Conservation (phyloP, 495 filamentous ascomycete genomes). For the Elasticomyces elasticus region DNA sequence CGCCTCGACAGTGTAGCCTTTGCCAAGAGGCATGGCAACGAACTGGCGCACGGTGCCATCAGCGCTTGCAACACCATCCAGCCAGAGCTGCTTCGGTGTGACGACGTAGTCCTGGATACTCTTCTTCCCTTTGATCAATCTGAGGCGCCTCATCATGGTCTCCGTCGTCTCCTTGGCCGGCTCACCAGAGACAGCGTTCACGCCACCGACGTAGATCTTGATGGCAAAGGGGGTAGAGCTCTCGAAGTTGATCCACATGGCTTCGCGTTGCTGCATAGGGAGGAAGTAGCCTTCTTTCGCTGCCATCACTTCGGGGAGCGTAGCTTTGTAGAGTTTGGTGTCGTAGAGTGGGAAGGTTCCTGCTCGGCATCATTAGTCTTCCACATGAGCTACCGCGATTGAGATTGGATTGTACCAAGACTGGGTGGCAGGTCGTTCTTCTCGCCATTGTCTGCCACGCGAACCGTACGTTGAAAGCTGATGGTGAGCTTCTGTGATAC, state of each 20-base stretch:
- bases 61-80: conserved; percentile 37
- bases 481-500: background rate
- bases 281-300: conserved; percentile 39
- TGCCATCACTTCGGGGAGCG: conserved; percentile 28
- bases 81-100: conserved; percentile 36
- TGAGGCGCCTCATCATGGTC: conserved; percentile 17
- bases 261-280: conserved; percentile 38
- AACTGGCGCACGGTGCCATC: conserved; percentile 33
- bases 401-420: conserved; percentile 21
- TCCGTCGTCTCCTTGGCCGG: conserved; percentile 23
- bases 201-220: conserved; percentile 37
- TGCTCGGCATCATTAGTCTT: too few relatives aligned
- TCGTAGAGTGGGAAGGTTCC: conserved; percentile 38
- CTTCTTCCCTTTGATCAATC: conserved; percentile 6
- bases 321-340: conserved; percentile 24
- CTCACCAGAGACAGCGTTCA: conserved; percentile 42
- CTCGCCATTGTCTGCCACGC: conserved; percentile 36
- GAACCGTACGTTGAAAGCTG: conserved; percentile 36
- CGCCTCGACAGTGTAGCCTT: conserved; percentile 40
- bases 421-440: conserved; percentile 31
- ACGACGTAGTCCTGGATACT: conserved; percentile 42
- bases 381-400: background rate
- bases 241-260: conserved; percentile 39
- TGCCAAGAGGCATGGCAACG: conserved; percentile 36
- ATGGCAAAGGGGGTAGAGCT: conserved; percentile 32